Percentiles rank a stretch among this genome's conserved stretches.
Conservation (phyloP, 192 early-diverging fungal species). For the Gamsiella multidivaricata region DNA sequence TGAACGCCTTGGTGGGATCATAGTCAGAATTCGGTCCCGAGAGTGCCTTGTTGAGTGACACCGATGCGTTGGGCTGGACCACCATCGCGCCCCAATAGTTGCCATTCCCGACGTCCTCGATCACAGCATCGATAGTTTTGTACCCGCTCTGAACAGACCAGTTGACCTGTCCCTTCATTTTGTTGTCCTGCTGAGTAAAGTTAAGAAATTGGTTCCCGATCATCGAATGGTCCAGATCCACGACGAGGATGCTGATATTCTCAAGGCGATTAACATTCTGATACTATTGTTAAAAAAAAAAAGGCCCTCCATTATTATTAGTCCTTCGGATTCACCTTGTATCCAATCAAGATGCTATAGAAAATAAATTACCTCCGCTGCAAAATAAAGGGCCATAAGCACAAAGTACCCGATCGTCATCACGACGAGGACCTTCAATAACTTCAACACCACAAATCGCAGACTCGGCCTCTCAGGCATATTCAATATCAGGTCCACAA, state of each 20-base stretch:
- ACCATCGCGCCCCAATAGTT: constrained; percentile 50
- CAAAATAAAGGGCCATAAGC: constrained; percentile 43
- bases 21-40: constrained; percentile 24
- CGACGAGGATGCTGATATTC: constrained; percentile 33
- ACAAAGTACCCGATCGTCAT: constrained; percentile 35
- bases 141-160: constrained; percentile 33
- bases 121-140: constrained; percentile 17
- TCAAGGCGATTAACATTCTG: constrained; percentile 4
- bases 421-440: constrained; percentile 14
- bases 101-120: constrained; percentile 32
- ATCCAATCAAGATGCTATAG: background rate
- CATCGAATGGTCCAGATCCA: constrained; percentile 40
- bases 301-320: background rate
- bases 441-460: constrained; percentile 9
- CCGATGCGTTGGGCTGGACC: constrained; percentile 19
- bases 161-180: constrained; percentile 12
- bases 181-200: constrained; percentile 33
- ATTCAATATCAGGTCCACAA: constrained; percentile 23
- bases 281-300: constrained; percentile 14
- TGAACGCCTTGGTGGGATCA: constrained; percentile 36
- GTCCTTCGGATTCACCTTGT: background rate
- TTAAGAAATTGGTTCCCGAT: constrained; percentile 37
- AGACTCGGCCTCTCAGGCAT: constrained; percentile 20
- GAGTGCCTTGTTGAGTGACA: constrained; percentile 26
- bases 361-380: constrained; percentile 22